Conservation (phyloP, 2,329 filamentous ascomycete species). For the Diplodia corticola region DNA sequence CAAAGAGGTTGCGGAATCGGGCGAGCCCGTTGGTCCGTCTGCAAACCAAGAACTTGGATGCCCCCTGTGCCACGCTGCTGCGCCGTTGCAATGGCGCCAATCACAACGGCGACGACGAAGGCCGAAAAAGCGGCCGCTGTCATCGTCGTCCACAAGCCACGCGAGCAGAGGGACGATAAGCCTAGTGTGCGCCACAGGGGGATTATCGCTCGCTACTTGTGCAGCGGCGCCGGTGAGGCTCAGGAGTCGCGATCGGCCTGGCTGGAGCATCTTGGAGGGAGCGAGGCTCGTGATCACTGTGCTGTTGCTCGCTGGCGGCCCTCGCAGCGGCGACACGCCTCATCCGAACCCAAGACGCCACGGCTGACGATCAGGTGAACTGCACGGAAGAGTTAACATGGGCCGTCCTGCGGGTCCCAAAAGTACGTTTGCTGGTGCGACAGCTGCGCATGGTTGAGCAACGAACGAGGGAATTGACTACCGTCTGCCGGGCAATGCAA, state of each 20-base stretch:
- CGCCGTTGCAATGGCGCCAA: slow-evolving; percentile 12
- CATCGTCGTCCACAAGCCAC: slow-evolving; percentile 1
- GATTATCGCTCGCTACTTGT: not conserved
- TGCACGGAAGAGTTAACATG: not conserved
- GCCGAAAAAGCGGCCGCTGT: not conserved
- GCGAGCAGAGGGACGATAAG: not conserved
- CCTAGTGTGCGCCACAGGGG: slow-evolving; percentile 4
- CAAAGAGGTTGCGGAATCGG: not conserved
- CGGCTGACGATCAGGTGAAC: not conserved
- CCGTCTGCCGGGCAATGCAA: not conserved
- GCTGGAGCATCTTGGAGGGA: not conserved
- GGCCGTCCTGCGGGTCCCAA: not conserved
- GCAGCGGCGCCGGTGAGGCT: not conserved
- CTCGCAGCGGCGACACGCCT: not conserved
- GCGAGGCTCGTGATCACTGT: too few species aligned
- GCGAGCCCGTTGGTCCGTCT: not conserved
- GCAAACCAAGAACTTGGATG: not conserved
- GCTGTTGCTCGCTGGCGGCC: not conserved
- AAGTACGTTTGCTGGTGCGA: not conserved
- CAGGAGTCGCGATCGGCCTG: not conserved
- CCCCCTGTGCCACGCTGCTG: slow-evolving; percentile 1
- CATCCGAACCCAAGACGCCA: not conserved
- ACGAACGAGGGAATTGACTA: not conserved
- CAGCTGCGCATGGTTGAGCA: not conserved
- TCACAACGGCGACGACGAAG: slow-evolving; percentile 5